Base-by-base conservation (phyloP, 176 grass and related monocot species). In the Chrysopogon serrulatus region DNA sequence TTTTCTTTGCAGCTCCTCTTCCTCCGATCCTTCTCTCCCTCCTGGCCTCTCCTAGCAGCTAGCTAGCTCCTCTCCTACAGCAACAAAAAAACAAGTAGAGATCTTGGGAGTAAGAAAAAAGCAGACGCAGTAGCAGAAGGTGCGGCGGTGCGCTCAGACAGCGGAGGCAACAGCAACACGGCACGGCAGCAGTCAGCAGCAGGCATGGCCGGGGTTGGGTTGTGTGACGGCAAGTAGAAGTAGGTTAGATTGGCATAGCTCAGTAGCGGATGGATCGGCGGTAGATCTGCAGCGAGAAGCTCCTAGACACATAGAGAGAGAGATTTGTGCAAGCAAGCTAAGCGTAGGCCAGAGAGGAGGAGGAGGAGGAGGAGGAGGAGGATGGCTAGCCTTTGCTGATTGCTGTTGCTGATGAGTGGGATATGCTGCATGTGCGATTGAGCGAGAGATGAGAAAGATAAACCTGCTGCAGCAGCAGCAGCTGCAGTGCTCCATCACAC, bases 21-120 rank as follows among this genome's bases (percentile, higher is more conserved):
- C n/a, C 21, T 73, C 48, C 23, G 54, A 57, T 57, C 54, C 19
- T 23, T 56, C 53, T 56, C 17, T 24, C 2, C 41, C 9, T 67
- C 72, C 30, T 35, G 2, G 12, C 2, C 43, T 14, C 16, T 84
- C 10, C 8, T 23, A 40, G 49, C 49, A 39, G 37, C 19, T 40
- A 63, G 65, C 48, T 34, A 68, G 11, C 72, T 60, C 13, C 1
- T 17, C 47, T 62, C 79, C 73, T 90, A 70, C 40, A 68, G 78
- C 1, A 65, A 18, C 3, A 24, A 64, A 64, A 78, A 82, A 90
- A 65, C 16, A 82, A 86, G 59, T 73, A 74, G 79, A 90, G 84
- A 90, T 90, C 88, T 90, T 90, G 84, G 66, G 65, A 56, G 43
- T 76, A 85, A 85, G 59, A 65, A 82, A 86, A 36, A 48, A 47